Evolutionary conservation across 768 basidiomycete species (phyloP), one percentile per base, ranked within the genome.

Genomic region (Calocybe gangraenosa): DNA sequence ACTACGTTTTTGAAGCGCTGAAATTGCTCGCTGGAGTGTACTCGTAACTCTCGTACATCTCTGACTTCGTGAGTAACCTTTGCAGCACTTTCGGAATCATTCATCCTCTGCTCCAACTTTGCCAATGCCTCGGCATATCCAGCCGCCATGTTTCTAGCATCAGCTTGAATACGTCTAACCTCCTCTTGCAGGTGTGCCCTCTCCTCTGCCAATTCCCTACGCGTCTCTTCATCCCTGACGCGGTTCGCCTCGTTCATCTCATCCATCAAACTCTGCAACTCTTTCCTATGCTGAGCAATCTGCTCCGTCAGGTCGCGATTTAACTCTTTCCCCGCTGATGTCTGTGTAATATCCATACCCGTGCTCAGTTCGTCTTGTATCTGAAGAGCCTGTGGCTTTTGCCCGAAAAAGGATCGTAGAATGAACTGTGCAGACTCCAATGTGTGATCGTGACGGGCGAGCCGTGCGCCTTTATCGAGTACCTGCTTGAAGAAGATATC

Each of bases 311-410:
- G 55, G 31, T 78, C 78, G 14, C 68, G 66, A 41, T 66, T 67
- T 17, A 83, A 65, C 53, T 78, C 80, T 13, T 60, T 65, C 1
- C 79, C 79, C 1, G 80, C 81, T 3, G 65, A 61, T 2, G 82
- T 81, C 40, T 81, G 64, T 1, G 70, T 63, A 13, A 82, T 68
- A 33, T 71, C 65, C 40, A 70, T 70, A 23, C 64, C 64, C 51
- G 74, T 63, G 46, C 73, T 71, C 3, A 81, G 62, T 55, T 84
- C 81, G 20, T 65, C 60, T 51, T 82, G 81, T 40, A 83, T 79
- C 18, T 66, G 68, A 2, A 82, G 63, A 1, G 73, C 63, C 2
- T 67, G 51, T 0, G 79, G 71, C 20, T 61, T 58, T 6, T 61
- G 68, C 20, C 62, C 58, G 13, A 75, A 51, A 47, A 82, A 57